Percentiles rank a stretch among this genome's conserved stretches.
Evolutionary conservation across 1,139 yeast genomes (phyloP).

Genomic region (Maudiozyma humilis): DNA sequence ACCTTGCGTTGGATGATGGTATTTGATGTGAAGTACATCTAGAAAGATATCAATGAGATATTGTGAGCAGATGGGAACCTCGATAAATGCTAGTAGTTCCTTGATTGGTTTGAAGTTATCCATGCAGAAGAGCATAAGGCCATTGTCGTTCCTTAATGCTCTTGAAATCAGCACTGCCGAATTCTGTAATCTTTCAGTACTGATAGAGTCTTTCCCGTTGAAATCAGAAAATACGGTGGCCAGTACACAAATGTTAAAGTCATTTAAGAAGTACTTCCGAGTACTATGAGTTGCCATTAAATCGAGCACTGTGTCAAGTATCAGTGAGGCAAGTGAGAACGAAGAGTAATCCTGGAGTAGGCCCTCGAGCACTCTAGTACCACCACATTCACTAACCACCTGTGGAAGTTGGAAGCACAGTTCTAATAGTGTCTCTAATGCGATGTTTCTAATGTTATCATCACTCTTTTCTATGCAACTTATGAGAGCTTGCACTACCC

Average conservation of each 20-base stretch:
- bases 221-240: conserved; percentile 60
- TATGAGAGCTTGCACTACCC: conserved; percentile 64
- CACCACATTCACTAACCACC: conserved; percentile 54
- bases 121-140: conserved; percentile 58
- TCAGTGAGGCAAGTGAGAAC: conserved; percentile 44
- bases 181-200: conserved; percentile 49
- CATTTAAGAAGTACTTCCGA: conserved; percentile 47
- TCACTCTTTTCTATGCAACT: conserved; percentile 59
- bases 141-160: conserved; percentile 68
- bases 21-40: conserved; percentile 55
- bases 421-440: conserved; percentile 65
- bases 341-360: conserved; percentile 55
- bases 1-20: conserved; percentile 38
- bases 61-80: conserved; percentile 55
- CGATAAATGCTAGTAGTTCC: conserved; percentile 55
- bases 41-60: conserved; percentile 62
- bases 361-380: conserved; percentile 51
- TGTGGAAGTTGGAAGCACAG: conserved; percentile 55
- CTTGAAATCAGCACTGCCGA: conserved; percentile 54
- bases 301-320: conserved; percentile 49
- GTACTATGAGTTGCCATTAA: conserved; percentile 54
- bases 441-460: conserved; percentile 48
- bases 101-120: conserved; percentile 50
- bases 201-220: conserved; percentile 39
- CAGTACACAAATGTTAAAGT: conserved; percentile 55